A percentile compares a stretch with the other conserved stretches of the same genome.
Conservation (phyloP, 805 yeast species). For the Kodamaea sagamina region DNA sequence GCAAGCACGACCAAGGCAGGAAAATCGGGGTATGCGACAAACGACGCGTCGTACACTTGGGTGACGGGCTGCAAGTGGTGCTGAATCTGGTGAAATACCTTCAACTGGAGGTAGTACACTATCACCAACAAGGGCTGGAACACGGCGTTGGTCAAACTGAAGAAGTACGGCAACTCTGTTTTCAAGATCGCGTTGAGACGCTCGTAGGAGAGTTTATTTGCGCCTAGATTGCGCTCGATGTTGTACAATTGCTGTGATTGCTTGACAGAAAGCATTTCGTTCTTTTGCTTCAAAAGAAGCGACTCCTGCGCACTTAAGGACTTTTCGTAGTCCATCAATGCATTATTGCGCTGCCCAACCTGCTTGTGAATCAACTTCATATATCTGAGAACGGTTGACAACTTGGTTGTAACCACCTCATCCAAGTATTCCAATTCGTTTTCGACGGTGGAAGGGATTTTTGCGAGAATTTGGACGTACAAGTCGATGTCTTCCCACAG, state of each 20-base stretch:
- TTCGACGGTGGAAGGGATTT: conserved; percentile 16
- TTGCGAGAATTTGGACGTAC: conserved; percentile 21
- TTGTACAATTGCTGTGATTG: conserved; percentile 27
- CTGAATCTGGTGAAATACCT: conserved; percentile 32
- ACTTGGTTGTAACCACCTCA: conserved; percentile 16
- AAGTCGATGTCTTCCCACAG: conserved; percentile 24
- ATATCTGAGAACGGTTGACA: conserved; percentile 17
- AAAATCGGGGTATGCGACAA: conserved; percentile 11
- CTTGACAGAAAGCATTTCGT: conserved; percentile 32
- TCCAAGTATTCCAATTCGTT: conserved; percentile 16
- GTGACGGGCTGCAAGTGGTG: conserved; percentile 22
- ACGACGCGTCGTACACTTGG: conserved; percentile 17
- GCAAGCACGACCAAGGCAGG: conserved; percentile 3
- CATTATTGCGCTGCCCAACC: conserved; percentile 31
- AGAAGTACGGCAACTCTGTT: conserved; percentile 48
- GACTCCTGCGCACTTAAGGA: conserved; percentile 30
- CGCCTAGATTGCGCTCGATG: conserved; percentile 30
- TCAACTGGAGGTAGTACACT: conserved; percentile 41
- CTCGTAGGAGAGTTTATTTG: conserved; percentile 30
- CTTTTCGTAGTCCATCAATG: conserved; percentile 41
- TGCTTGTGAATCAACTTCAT: conserved; percentile 28
- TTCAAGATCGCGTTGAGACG: conserved; percentile 41
- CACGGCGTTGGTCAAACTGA: conserved; percentile 32
- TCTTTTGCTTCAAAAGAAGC: conserved; percentile 36
- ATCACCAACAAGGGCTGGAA: conserved; percentile 33